Evolutionary conservation across 2,329 filamentous ascomycete species (phyloP), one percentile per base, ranked within the genome.

Genomic region (Calonectria pauciramosa): DNA sequence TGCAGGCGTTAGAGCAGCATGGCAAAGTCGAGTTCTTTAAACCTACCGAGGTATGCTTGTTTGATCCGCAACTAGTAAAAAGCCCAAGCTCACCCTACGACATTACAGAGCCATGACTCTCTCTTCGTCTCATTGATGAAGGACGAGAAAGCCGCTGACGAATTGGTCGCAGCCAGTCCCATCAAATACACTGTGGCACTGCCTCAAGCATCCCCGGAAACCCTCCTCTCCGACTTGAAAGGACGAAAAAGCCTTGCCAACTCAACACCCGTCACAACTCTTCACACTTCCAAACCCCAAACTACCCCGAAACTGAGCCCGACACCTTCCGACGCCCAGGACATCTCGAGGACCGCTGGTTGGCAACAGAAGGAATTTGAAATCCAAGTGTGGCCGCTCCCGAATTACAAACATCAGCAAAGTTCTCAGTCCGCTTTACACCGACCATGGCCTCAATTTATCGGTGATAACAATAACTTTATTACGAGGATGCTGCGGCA

Each of bases 11-110:
- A 28, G 87, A 90, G 82, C 84, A 86, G 70, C 84, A 88, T 77
- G 88, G 88, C 70, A 82, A 84, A 2, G 86, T 91, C 56, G 88
- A 91, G 51, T 84, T 88, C 44, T 92, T 92, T 81, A 89, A 87
- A 83, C 68, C 70, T 49, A 52, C 76, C 14, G 77, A 80, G 51
- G 75, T 77, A 79, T 38, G 76, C 18, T 59, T 67, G 49, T 36
- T 14, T 26, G 8, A 20, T 49, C 26, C 49, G 32, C 30, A n/a
- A 16, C 1, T 28, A n/a, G 9, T 11, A 9, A 28, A 4, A 11
- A 18, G 10, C 52, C 30, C 56, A 67, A 34, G 16, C 56, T 63
- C 56, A 56, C 38, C n/a, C 30, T 26, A 1, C 28, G n/a, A 10
- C 4, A 23, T 36, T 60, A 16, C 71, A 90, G 88, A 86, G 88